These are phyloP conservation scores for Trichophyton simii DNA, from an alignment of 2,329 filamentous ascomycete genomes.

Conservation along the genomic window DNA sequence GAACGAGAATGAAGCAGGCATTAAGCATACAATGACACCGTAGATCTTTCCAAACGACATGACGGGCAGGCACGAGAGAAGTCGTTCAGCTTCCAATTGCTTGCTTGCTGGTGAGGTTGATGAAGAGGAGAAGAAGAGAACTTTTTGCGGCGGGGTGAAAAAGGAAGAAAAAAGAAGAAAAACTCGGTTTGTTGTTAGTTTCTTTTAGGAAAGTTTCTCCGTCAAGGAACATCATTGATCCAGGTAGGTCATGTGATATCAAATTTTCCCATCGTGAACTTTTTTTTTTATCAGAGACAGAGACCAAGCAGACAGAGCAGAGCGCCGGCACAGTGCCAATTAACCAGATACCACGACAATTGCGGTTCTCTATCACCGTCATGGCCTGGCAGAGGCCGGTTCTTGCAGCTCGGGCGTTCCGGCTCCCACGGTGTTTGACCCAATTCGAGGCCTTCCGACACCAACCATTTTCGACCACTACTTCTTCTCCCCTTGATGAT, in stretches of 20 bases:
- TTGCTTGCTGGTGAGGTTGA: conserved; percentile 3
- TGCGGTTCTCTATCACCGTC: conserved; percentile 7
- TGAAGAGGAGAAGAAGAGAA: conserved; percentile 7
- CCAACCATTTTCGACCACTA: conserved; percentile 15
- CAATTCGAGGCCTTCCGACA: conserved; percentile 8
- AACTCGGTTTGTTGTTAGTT: neutral
- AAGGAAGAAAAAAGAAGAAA: conserved; percentile 11
- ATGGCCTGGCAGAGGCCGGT: conserved; percentile 30
- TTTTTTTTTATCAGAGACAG: neutral
- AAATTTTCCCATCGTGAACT: neutral
- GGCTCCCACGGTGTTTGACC: conserved; percentile 12
- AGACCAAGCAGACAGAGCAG: neutral
- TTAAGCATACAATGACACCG: conserved; percentile 57
- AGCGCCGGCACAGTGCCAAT: neutral
- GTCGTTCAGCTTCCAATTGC: conserved; percentile 7
- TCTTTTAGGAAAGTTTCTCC: neutral
- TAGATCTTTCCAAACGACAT: conserved; percentile 99
- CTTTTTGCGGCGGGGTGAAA: conserved; percentile 9
- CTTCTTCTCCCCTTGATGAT: conserved; percentile 13
- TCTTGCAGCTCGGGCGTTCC: conserved; percentile 27
- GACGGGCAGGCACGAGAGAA: conserved; percentile 34
- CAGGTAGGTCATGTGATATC: neutral
- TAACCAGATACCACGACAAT: neutral
- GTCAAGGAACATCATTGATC: neutral
- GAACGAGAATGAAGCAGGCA: conserved; percentile 2